Evolutionary conservation across 2,329 filamentous ascomycete genomes (phyloP), one percentile per base, ranked within the genome.

Genomic region (Calonectria montana): DNA sequence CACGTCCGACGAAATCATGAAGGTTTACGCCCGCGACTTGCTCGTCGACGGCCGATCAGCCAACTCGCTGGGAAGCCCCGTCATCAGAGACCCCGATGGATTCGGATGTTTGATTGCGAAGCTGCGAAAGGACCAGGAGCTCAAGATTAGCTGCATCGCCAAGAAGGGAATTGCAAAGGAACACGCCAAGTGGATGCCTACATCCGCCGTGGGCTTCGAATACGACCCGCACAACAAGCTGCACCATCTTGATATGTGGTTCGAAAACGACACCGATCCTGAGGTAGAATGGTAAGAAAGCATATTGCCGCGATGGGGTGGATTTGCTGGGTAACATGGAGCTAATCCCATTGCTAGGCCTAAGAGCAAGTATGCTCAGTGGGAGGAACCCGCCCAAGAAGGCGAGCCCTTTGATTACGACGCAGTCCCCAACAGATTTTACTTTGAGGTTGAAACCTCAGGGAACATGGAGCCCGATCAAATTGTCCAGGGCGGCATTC

Each of bases 111-210:
- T 98, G 77, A 96, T 99, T 76, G 94, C 94, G 80, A 98, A 98
- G 88, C 86, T 99, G 81, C 90, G 96, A 70, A 93, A 93, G 80
- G 95, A 94, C 2, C 97, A 99, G 85, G 95, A 98, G 84, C 86
- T 99, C 72, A 93, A 95, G 82, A 91, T 99, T 81, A 94, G 91
- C 73, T 98, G 96, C 82, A 94, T 98, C 76, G 97, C 96, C 63
- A 98, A 98, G 88, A 98, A 98, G 88, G 97, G 97, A 1, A 98
- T 98, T 75, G 96, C 96, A 43, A 99, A 99, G 88, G 97, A 99
- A 83, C 97, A 99, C 84, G 94, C 97, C 12, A 99, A 99, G 84
- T 99, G 97, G 97, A 94, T 95, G 80, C 96, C 97, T 2, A 96
- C 94, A 41, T 90, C 95, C 47, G 97, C 97, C 4, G 92, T 99